Evolutionary conservation across 441 rosid genomes (phyloP).

Genomic region (Populus hybrid): DNA sequence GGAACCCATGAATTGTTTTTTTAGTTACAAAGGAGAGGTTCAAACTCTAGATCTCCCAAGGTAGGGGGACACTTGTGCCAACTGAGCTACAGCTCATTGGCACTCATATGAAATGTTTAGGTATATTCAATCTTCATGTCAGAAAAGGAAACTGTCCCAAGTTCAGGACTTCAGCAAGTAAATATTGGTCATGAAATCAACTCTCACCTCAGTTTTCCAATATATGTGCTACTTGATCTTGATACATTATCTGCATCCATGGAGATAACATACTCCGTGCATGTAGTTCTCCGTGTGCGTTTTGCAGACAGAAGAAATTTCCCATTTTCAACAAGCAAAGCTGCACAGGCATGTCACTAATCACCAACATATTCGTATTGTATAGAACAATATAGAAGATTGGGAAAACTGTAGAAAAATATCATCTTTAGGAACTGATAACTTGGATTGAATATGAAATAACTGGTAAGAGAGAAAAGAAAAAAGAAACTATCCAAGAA

Average conservation of each 20-base stretch:
- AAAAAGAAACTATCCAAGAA: not conserved
- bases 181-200: not conserved
- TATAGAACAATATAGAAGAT: not conserved
- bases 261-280: constrained; percentile 90
- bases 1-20: not conserved
- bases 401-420: not conserved
- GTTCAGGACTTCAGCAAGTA: not conserved
- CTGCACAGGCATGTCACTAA: constrained; percentile 32
- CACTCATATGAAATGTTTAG: not conserved
- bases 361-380: not conserved
- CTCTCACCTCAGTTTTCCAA: constrained; percentile 80
- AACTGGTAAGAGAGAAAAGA: not conserved
- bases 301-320: constrained; percentile 95
- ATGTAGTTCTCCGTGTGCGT: constrained; percentile 80
- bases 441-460: not conserved
- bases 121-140: not conserved
- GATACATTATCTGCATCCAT: constrained; percentile 90
- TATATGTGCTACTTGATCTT: constrained; percentile 79
- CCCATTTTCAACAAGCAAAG: constrained; percentile 92
- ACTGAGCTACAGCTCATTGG: not conserved
- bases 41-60: not conserved
- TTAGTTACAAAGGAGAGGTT: not conserved
- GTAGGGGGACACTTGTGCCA: not conserved
- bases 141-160: not conserved
- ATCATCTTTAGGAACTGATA: not conserved